phyloP scores from a whole-genome alignment of 2,329 filamentous ascomycete species.

The Zasmidium citrigriseum region DNA sequence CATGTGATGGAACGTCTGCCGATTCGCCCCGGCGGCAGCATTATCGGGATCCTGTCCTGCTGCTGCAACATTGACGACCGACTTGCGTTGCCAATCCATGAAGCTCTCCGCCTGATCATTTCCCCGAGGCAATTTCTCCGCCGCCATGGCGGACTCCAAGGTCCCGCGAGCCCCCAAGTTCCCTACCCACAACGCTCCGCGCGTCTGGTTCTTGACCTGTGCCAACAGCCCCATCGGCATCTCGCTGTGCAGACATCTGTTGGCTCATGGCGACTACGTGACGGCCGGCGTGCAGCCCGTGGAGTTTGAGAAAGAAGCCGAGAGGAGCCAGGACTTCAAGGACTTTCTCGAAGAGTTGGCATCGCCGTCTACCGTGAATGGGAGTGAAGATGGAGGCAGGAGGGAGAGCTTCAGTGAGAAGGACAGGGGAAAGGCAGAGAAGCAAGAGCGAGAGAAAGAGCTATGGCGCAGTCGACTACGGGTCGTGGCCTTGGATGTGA shows the following conservation, averaged over 20 bases:
- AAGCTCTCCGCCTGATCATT: conserved; percentile 3
- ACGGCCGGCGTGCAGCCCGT: conserved; percentile 78
- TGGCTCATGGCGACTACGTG: conserved; percentile 90
- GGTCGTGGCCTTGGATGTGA: conserved; percentile 60
- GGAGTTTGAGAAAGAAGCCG: conserved; percentile 71
- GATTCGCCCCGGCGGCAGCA: conserved; percentile 14
- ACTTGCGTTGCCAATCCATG: not conserved
- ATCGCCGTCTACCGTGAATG: conserved; percentile 10
- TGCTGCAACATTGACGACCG: conserved; percentile 5
- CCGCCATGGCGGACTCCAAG: conserved; percentile 29
- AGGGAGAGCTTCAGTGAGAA: conserved; percentile 25
- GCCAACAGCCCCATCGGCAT: conserved; percentile 83
- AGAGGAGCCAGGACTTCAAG: conserved; percentile 74
- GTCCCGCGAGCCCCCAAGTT: conserved; percentile 51
- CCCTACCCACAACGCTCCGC: conserved; percentile 65
- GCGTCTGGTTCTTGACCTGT: conserved; percentile 90
- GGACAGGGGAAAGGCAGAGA: conserved; percentile 58
- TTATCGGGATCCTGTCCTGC: conserved; percentile 6
- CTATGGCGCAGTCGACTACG: conserved; percentile 75
- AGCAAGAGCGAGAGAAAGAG: conserved; percentile 22
- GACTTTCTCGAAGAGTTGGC: conserved; percentile 67
- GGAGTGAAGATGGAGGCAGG: conserved; percentile 33
- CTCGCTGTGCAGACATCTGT: conserved; percentile 75
- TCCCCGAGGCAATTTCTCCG: not conserved
- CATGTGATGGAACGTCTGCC: conserved; percentile 2